These are phyloP conservation scores for Pleurotus cornucopiae DNA, from an alignment of 768 basidiomycete genomes.

Conservation along the genomic window DNA sequence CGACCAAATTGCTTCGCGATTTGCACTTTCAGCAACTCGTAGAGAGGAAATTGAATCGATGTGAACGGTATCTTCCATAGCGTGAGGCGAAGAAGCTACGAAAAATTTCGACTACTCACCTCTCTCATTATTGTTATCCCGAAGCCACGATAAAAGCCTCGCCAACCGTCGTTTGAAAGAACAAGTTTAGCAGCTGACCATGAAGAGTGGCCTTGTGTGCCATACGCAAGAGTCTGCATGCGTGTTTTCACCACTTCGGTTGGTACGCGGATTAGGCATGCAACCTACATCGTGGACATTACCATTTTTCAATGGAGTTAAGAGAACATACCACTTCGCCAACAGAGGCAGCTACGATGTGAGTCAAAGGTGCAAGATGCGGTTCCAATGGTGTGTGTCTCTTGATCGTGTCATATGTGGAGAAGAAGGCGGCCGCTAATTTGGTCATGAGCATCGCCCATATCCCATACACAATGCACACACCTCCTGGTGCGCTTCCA, in stretches of 20 bases:
- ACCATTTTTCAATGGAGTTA: slow-evolving; percentile 7
- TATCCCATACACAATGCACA: slow-evolving; percentile 9
- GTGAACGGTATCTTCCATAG: slow-evolving; percentile 85
- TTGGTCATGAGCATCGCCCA: background rate
- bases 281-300: slow-evolving; percentile 44
- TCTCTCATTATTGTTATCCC: slow-evolving; percentile 59
- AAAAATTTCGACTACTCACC: slow-evolving; percentile 21
- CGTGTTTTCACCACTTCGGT: slow-evolving; percentile 96
- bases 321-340: slow-evolving; percentile 47
- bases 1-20: slow-evolving; percentile 52
- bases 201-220: slow-evolving; percentile 51
- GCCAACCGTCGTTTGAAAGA: slow-evolving; percentile 56
- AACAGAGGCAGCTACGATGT: slow-evolving; percentile 53
- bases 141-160: slow-evolving; percentile 88
- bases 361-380: slow-evolving; percentile 55
- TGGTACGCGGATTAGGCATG: slow-evolving; percentile 90
- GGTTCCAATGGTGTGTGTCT: slow-evolving; percentile 58
- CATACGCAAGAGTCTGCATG: slow-evolving; percentile 81
- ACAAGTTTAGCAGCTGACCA: slow-evolving; percentile 54
- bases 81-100: slow-evolving; percentile 21
- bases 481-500: slow-evolving; percentile 95
- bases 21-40: slow-evolving; percentile 77
- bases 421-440: slow-evolving; percentile 94
- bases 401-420: slow-evolving; percentile 89
- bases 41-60: slow-evolving; percentile 92